Percentiles rank a stretch among this genome's conserved stretches.
These are phyloP conservation scores for Pseudozyma hubeiensis DNA, from an alignment of 1,284 basidiomycete genomes.

Conservation along the genomic window DNA sequence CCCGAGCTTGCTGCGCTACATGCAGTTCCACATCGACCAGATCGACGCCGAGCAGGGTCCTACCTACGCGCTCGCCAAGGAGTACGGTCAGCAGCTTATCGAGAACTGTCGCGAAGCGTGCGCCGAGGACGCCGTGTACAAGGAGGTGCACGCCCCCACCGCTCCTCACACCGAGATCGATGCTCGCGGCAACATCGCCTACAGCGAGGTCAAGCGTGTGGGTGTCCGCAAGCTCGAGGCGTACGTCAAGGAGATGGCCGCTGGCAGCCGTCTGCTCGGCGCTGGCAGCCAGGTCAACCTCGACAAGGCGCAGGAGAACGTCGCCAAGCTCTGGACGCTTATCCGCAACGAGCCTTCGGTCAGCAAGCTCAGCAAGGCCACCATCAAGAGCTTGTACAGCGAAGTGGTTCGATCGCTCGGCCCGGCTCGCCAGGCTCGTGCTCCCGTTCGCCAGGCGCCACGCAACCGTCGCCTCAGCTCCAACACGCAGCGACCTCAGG, in stretches of 20 bases:
- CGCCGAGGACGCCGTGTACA: constrained; percentile 85
- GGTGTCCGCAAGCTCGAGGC: constrained; percentile 97
- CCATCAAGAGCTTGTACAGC: constrained; percentile 95
- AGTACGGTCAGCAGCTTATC: constrained; percentile 94
- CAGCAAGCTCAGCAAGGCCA: constrained; percentile 94
- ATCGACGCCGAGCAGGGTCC: constrained; percentile 82
- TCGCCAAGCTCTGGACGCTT: constrained; percentile 94
- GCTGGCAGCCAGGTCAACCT: constrained; percentile 70
- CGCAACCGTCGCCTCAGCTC: constrained; percentile 71
- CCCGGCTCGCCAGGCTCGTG: constrained; percentile 73
- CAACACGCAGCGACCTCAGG: constrained; percentile 48
- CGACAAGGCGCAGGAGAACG: constrained; percentile 95
- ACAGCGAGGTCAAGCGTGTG: constrained; percentile 91
- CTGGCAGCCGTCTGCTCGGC: constrained; percentile 77
- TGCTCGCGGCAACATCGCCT: constrained; percentile 91
- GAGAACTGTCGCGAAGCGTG: constrained; percentile 91
- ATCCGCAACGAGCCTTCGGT: constrained; percentile 97
- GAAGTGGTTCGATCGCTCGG: constrained; percentile 83
- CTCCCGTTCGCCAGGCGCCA: constrained; percentile 71
- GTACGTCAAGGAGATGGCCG: constrained; percentile 98
- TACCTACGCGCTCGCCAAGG: constrained; percentile 91
- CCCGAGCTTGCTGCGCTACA: constrained; percentile 75
- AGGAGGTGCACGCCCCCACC: constrained; percentile 79
- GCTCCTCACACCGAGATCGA: constrained; percentile 94
- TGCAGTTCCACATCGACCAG: constrained; percentile 93